Percentiles rank a stretch among this genome's conserved stretches.
These are phyloP conservation scores for Coffea eugenioides DNA, from an alignment of 257 asterid genomes.

Conservation along the genomic window DNA sequence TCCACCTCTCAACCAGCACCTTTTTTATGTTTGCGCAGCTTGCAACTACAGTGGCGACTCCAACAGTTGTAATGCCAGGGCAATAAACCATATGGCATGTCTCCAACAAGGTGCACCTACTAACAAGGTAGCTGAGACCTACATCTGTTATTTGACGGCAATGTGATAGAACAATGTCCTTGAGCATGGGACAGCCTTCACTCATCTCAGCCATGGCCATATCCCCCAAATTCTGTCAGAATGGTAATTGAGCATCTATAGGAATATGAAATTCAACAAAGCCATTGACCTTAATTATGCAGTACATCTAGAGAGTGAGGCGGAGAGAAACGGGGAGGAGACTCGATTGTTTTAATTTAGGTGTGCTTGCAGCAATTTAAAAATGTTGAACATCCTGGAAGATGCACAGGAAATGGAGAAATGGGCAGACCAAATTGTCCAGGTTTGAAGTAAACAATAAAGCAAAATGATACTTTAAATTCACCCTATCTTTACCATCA, in stretches of 20 bases:
- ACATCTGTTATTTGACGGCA: slow-evolving; percentile 71
- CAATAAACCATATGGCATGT: slow-evolving; percentile 84
- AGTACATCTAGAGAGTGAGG: not conserved
- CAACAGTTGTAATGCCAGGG: slow-evolving; percentile 61
- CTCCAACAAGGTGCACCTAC: slow-evolving; percentile 53
- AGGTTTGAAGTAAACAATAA: not conserved
- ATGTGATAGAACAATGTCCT: slow-evolving; percentile 79
- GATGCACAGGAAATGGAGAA: too few species aligned
- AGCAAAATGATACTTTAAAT: not conserved
- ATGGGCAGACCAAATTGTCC: not conserved
- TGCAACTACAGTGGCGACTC: slow-evolving; percentile 69
- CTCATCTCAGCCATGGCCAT: slow-evolving; percentile 68
- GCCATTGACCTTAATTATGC: not conserved
- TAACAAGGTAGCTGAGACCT: slow-evolving; percentile 59
- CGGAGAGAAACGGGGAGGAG: too few species aligned
- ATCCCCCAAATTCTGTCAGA: slow-evolving; percentile 65
- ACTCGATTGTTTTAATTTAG: not conserved
- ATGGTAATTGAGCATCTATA: not conserved
- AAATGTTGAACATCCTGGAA: too few species aligned
- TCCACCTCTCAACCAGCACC: slow-evolving; percentile 72
- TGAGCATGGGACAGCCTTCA: slow-evolving; percentile 68
- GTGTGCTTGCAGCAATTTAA: not conserved
- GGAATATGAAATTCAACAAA: not conserved
- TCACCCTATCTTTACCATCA: too few species aligned
- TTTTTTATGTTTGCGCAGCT: slow-evolving; percentile 60